Conservation (phyloP, 768 basidiomycete species). For the Phlegmacium glaucopus region DNA sequence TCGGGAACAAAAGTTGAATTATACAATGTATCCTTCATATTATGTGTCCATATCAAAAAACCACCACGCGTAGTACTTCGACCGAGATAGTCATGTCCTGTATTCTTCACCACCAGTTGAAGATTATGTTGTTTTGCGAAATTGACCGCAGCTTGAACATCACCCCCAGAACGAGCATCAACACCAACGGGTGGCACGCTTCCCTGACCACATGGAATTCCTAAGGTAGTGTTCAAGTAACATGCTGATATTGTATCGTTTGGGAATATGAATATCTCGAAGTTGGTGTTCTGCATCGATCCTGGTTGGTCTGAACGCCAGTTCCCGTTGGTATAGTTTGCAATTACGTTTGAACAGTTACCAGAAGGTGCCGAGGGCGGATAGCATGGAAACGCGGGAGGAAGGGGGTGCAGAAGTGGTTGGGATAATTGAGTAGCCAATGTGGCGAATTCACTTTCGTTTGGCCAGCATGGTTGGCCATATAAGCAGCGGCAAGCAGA, state of each 20-base stretch:
- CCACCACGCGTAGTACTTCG: slow-evolving; percentile 14
- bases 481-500: slow-evolving; percentile 35
- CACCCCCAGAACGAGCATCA: slow-evolving; percentile 33
- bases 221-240: slow-evolving; percentile 19
- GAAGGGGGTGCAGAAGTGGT: slow-evolving; percentile 34
- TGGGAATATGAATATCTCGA: slow-evolving; percentile 28
- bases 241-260: slow-evolving; percentile 42
- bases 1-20: slow-evolving; percentile 24
- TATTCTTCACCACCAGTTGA: slow-evolving; percentile 35
- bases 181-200: slow-evolving; percentile 39
- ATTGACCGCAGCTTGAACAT: slow-evolving; percentile 37
- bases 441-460: slow-evolving; percentile 24
- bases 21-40: slow-evolving; percentile 30
- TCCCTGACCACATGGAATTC: slow-evolving; percentile 40
- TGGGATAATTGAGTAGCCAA: slow-evolving; percentile 24
- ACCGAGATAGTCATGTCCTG: slow-evolving; percentile 41
- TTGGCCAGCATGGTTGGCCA: slow-evolving; percentile 42
- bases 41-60: slow-evolving; percentile 39
- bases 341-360: slow-evolving; percentile 32
- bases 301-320: slow-evolving; percentile 42
- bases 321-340: slow-evolving; percentile 26
- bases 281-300: slow-evolving; percentile 31
- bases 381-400: slow-evolving; percentile 41
- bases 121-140: slow-evolving; percentile 36
- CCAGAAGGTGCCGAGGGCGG: slow-evolving; percentile 29